Base-by-base conservation (phyloP, 768 basidiomycete species). In the Lactarius deliciosus region DNA sequence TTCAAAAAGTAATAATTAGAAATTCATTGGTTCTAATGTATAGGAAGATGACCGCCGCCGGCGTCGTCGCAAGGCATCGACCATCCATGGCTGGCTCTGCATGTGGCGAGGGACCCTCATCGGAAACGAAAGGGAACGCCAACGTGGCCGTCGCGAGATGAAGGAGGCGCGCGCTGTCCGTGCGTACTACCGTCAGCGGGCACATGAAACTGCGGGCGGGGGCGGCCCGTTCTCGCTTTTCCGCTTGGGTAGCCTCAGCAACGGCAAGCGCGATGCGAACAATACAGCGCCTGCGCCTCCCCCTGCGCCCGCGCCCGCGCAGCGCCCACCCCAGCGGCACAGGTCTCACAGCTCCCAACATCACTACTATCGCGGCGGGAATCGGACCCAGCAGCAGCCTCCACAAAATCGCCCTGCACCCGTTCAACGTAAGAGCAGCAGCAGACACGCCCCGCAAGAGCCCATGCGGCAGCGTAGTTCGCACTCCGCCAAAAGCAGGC, bases 71-170 rank as follows among this genome's bases (percentile, higher is more conserved):
- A 70, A 70, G 38, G 65, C 70, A 47, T 71, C 70, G 47, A 71
- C 70, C 4, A 67, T 71, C 57, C 70, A 71, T 54, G 70, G 70
- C 65, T 71, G 70, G 70, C 70, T 71, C 57, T 43, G 61, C 56
- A 71, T 70, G 63, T 70, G 69, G 68, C 68, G 70, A n/a, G 70
- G 70, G 25, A 69, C 70, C 20, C 41, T 69, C 32, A 32, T 59
- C 11, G 70, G 69, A 20, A 69, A 65, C 45, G 70, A 71, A 54
- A n/a, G 57, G 9, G 43, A 66, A 40, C 70, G 70, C 45, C 70
- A 64, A n/a, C 59, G 38, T 34, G 70, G 70, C 43, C 68, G 70
- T 45, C 36, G 43, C 34, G 70, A 70, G 68, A 70, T 70, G 70
- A 70, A 66, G 60, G 61, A 61, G 62, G 70, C 70, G 20, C 61